Base-by-base conservation (phyloP, 2,329 filamentous ascomycete genomes). In the Didymella keratinophila region DNA sequence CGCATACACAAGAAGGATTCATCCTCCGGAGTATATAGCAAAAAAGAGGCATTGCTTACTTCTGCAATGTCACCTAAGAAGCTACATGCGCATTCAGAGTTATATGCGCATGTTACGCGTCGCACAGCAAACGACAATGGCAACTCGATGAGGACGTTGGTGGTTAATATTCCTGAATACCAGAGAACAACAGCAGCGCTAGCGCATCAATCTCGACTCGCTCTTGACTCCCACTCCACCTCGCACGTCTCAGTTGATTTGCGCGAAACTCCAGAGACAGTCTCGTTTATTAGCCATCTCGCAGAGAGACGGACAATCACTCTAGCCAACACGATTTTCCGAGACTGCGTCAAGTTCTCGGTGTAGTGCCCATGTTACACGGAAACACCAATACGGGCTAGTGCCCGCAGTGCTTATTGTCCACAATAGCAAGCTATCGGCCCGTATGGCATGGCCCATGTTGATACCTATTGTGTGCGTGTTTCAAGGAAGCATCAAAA, bases 341-440 rank as follows among this genome's bases (percentile, higher is more conserved):
- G n/a, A 23, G 18, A 28, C 23, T n/a, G 25, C 16, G 16, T 36
- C 32, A 18, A 36, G 16, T 14, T 18, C 8, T 14, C 44, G 28
- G 11, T 46, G 49, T 49, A 45, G 25, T 34, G 32, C 18, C 30
- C 39, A 45, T 44, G 56, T 45, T 23, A 9, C n/a, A 27, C 25
- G 16, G 7, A 9, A 14, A 21, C 2, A 3, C 4, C n/a, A 7
- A 41, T 34, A 20, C 9, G 18, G 28, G 16, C 49, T 58, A 55
- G 50, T 50, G 46, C 45, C 30, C 45, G 51, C 23, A 25, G 50
- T n/a, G 37, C 49, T 48, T 54, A 54, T 52, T 60, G 59, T 48
- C 34, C 36, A 58, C 34, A 54, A 58, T 58, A 58, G 56, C 56
- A 58, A 54, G 42, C 30, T 28, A 53, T 50, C 56, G 43, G 49